Base-by-base conservation (phyloP, 2,329 filamentous ascomycete species). In the Epichloe festucae region DNA sequence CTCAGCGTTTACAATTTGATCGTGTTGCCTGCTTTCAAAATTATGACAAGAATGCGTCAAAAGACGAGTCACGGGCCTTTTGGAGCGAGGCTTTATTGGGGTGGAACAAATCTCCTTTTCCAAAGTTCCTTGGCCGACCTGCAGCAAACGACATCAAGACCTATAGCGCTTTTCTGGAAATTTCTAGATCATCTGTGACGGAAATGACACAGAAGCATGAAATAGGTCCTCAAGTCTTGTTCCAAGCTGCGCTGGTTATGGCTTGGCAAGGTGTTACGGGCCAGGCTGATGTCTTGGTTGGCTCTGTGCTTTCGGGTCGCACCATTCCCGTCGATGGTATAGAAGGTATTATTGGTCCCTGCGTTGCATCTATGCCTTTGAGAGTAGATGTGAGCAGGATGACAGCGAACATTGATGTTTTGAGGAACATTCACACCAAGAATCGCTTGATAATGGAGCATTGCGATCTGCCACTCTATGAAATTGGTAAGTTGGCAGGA, bases 281-380 rank as follows among this genome's bases (percentile, higher is more conserved):
- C 3, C 71, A 69, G 1, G 63, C 73, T 0, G 87, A 95, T 62
- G 70, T 90, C 1, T 72, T 82, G 0, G 77, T 95, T 40, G 90
- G 90, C 0, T 84, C 81, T 1, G 87, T 95, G 4, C 85, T 86
- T 12, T 95, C 89, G 10, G 89, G 89, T 2, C 77, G 90, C 51
- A 88, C 85, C 1, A 65, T 89, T n/a, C 78, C 87, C 0, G 63
- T 95, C 2, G 62, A 73, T 4, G 78, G 75, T 0, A 79, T 95
- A 36, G 88, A 95, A 55, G 71, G 77, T 1, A 77, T 90, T 3
- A 72, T 91, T 52, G 90, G 90, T 0, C 90, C 90, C 10, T 93
- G 86, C 59, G 81, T 96, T 48, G 73, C 82, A 1, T 85, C 87
- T 0, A 67, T 93, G 6, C 90, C 90, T 2, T 70, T 89, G 1